Conservation (phyloP, 2,329 filamentous ascomycete genomes). For the Calonectria hawksworthii region DNA sequence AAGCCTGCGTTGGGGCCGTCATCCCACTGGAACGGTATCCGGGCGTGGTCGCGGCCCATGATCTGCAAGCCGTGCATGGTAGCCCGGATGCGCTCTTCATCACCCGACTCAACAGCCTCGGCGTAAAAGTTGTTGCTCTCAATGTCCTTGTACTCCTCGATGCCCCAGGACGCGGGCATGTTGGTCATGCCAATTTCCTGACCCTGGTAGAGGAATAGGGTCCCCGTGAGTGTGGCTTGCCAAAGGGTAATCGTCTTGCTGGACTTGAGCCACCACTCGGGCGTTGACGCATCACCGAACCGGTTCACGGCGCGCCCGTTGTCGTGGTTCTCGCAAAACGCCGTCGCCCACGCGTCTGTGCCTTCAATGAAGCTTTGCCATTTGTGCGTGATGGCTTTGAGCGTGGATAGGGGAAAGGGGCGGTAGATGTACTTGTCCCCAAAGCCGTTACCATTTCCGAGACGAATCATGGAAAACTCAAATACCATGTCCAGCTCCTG, state of each 20-base stretch:
- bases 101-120: conserved; percentile 54
- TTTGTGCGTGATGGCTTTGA: conserved; percentile 59
- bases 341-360: conserved; percentile 70
- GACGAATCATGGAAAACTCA: conserved; percentile 69
- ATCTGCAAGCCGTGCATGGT: conserved; percentile 68
- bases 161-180: conserved; percentile 63
- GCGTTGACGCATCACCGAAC: conserved; percentile 62
- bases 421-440: conserved; percentile 65
- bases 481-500: conserved; percentile 74
- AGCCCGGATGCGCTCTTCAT: conserved; percentile 54
- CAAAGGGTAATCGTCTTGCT: conserved; percentile 68
- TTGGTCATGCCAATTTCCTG: conserved; percentile 75
- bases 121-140: conserved; percentile 67
- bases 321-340: conserved; percentile 76
- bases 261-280: conserved; percentile 58
- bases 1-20: conserved; percentile 72
- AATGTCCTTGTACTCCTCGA: conserved; percentile 68
- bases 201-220: conserved; percentile 71
- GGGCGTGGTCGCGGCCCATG: conserved; percentile 73
- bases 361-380: conserved; percentile 66
- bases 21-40: conserved; percentile 78
- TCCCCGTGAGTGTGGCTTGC: conserved; percentile 64
- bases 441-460: conserved; percentile 63
- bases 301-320: conserved; percentile 70
- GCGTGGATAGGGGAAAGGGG: conserved; percentile 58